A percentile compares a stretch with the other conserved stretches of the same genome.
phyloP scores from a whole-genome alignment of 352 stramenopile species.

The Pythium rishiriense region DNA sequence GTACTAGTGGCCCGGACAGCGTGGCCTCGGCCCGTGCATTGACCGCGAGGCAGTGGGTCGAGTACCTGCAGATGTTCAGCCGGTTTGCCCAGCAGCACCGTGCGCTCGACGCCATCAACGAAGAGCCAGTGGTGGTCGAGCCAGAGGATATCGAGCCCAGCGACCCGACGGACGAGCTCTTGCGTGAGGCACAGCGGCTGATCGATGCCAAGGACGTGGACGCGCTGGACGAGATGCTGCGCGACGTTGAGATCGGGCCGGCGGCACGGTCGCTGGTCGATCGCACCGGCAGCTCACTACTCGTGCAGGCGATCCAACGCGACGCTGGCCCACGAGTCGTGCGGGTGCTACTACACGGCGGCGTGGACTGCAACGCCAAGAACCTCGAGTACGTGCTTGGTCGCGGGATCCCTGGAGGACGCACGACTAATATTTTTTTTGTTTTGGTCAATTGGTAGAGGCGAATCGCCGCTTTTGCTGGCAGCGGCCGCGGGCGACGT shows the following conservation, averaged over 20 bases:
- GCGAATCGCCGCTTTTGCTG: constrained; percentile 54
- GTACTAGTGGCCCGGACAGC: background rate
- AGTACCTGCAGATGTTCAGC: constrained; percentile 51
- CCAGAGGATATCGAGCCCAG: background rate
- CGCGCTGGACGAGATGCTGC: constrained; percentile 26
- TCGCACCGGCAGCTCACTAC: constrained; percentile 48
- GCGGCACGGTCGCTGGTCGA: constrained; percentile 24
- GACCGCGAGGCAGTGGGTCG: constrained; percentile 44
- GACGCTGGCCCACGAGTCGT: constrained; percentile 34
- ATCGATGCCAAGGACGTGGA: constrained; percentile 27
- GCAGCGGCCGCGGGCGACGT: constrained; percentile 53
- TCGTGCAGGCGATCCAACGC: constrained; percentile 47
- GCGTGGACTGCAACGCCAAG: constrained; percentile 45
- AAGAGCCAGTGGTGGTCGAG: background rate
- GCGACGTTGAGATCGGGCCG: constrained; percentile 1
- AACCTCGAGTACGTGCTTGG: constrained; percentile 69
- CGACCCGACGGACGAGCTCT: constrained; percentile 7
- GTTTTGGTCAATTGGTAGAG: constrained; percentile 33
- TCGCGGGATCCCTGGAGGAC: too few species aligned
- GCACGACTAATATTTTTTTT: too few species aligned
- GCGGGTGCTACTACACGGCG: constrained; percentile 31
- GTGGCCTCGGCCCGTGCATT: constrained; percentile 8
- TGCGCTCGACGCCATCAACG: background rate
- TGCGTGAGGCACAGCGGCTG: constrained; percentile 31
- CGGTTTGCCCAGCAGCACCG: constrained; percentile 33